phyloP scores from a whole-genome alignment of 345 rosid species.

The Bruguiera parviflora region DNA sequence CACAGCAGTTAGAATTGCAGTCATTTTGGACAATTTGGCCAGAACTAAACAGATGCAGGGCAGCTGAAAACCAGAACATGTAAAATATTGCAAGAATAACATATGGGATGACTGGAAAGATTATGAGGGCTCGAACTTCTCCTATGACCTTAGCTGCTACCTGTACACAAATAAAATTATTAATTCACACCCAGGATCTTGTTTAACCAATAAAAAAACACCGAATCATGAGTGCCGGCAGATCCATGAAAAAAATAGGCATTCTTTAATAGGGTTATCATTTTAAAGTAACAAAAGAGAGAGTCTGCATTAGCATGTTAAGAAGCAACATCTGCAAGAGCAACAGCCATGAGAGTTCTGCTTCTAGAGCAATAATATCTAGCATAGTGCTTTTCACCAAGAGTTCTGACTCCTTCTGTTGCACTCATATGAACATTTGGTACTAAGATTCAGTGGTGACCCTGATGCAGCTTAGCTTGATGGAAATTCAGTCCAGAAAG shows the following conservation, averaged over 20 bases:
- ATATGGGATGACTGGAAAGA: conserved; percentile 81
- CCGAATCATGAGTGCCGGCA: not conserved
- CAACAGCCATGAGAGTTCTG: not conserved
- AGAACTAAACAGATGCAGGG: conserved; percentile 86
- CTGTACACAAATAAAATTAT: conserved; percentile 35
- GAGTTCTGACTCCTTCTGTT: too few species aligned
- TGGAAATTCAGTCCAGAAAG: not conserved
- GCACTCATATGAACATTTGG: not conserved
- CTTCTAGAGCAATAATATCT: not conserved
- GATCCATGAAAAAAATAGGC: too few species aligned
- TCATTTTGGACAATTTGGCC: conserved; percentile 75
- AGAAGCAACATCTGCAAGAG: not conserved
- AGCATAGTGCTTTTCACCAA: too few species aligned
- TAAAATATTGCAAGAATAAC: conserved; percentile 75
- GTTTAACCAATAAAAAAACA: not conserved
- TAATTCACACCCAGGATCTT: not conserved
- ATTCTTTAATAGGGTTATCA: not conserved
- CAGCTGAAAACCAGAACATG: conserved; percentile 94
- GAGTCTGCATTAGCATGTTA: not conserved
- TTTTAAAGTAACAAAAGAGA: not conserved
- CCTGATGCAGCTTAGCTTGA: not conserved
- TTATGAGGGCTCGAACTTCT: conserved; percentile 91
- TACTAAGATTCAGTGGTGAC: not conserved
- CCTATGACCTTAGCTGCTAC: conserved; percentile 99
- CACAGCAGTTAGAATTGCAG: conserved; percentile 84